A percentile compares a stretch with the other conserved stretches of the same genome.
Evolutionary conservation across 2,329 filamentous ascomycete species (phyloP).

Genomic region (Penicillium freii): DNA sequence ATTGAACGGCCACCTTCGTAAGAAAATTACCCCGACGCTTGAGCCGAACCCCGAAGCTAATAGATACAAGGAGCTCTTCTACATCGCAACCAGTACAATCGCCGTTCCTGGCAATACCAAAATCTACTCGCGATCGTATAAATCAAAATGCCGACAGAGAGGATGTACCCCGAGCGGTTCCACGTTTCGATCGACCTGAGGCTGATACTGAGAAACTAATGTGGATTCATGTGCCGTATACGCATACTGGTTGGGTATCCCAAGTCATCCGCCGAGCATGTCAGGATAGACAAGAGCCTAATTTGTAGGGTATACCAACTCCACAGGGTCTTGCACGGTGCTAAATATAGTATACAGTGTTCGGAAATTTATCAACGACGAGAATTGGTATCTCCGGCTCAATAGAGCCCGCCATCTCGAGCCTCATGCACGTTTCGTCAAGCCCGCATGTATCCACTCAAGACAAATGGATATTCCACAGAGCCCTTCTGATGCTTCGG

Average conservation of each 20-base stretch:
- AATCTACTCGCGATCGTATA: constrained; percentile 24
- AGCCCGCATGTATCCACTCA: constrained; percentile 36
- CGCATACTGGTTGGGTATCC: constrained; percentile 25
- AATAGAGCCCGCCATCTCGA: constrained; percentile 40
- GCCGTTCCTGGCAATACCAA: constrained; percentile 26
- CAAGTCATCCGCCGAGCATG: constrained; percentile 24
- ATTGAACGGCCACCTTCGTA: constrained; percentile 22
- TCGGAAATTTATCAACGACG: constrained; percentile 33
- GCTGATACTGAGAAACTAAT: constrained; percentile 35
- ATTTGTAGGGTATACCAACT: constrained; percentile 13
- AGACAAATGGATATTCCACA: constrained; percentile 25
- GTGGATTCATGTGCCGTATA: constrained; percentile 38
- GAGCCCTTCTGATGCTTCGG: constrained; percentile 8
- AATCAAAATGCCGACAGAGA: constrained; percentile 20
- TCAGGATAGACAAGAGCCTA: constrained; percentile 26
- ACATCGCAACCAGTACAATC: constrained; percentile 22
- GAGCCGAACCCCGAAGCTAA: neutral
- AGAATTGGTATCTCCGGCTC: constrained; percentile 39
- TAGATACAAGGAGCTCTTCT: constrained; percentile 7
- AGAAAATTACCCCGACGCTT: neutral
- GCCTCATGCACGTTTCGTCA: constrained; percentile 41
- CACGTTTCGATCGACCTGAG: constrained; percentile 35
- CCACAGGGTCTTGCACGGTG: too few species aligned
- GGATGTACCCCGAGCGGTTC: constrained; percentile 27
- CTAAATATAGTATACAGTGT: constrained; percentile 28